Base-by-base conservation (phyloP, 148 eudicot species). In the Cornus suecica region DNA sequence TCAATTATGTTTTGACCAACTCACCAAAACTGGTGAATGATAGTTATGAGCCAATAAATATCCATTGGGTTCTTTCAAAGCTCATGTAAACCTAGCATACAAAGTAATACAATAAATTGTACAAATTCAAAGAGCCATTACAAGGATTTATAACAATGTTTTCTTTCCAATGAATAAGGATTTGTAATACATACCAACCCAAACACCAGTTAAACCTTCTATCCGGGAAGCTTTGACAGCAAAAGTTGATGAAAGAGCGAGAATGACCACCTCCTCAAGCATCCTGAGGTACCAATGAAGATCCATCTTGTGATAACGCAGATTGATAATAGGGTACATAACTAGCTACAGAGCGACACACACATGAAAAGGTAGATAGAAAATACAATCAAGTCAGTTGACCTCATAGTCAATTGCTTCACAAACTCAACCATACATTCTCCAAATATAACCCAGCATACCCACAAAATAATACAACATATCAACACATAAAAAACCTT, bases 261-360 rank as follows among this genome's bases (percentile, higher is more conserved):
- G 98, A 80, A 91, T 91, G 64, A 91, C 87, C 82, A 96, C 93
- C 80, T 93, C 99, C 78, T 96, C 98, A 72, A 93, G 94, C 65
- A 89, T 83, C 83, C 94, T 87, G 65, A 91, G 88, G 82, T 96
- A 96, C 99, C 98, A 96, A 86, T 96, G 97, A 51, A 96, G 94
- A 91, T 96, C 99, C 97, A 84, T 91, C 80, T 85, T 78, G 82
- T 96, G 94, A 88, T 90, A 85, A 41, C 94, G 84, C 28, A 93
- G 90, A 82, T 95, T 95, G 81, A 95, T 76, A 29, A 92, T 91
- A 5, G 97, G 99, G 80, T 95, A 95, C 90, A 95, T 83, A 31
- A 93, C 87, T 68, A 95, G 80, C 99, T 95, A 85, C 86, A 91
- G 0, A 8, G 34, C 78, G 79, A 66, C 26, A 86, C 78, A 28